A percentile compares a stretch with the other conserved stretches of the same genome.
phyloP scores from a whole-genome alignment of 495 filamentous ascomycete species.

The Lichina pygmaea region DNA sequence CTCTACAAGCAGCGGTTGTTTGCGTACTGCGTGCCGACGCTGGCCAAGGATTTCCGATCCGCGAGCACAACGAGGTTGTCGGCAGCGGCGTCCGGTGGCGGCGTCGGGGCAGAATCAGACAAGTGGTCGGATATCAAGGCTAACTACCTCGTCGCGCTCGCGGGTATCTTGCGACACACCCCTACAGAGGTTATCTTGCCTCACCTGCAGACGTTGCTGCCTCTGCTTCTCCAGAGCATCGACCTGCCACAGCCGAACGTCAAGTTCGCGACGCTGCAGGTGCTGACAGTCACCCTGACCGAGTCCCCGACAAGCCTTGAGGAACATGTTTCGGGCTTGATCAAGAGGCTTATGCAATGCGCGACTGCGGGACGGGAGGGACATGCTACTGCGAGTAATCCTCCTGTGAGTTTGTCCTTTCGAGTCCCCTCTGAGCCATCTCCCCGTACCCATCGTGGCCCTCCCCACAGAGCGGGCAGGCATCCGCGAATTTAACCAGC shows the following conservation, averaged over 20 bases:
- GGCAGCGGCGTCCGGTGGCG: too few relatives aligned
- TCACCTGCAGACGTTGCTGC: conserved; percentile 28
- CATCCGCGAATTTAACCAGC: too few relatives aligned
- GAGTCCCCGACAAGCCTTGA: conserved; percentile 27
- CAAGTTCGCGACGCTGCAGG: conserved; percentile 34
- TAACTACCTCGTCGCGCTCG: conserved; percentile 38
- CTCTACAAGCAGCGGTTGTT: conserved; percentile 40
- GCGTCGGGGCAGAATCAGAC: too few relatives aligned
- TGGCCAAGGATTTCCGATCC: conserved; percentile 25
- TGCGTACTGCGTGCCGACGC: conserved; percentile 27
- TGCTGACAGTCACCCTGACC: conserved; percentile 27
- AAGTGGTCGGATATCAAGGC: conserved; percentile 17
- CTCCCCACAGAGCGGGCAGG: too few relatives aligned
- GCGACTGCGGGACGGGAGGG: too few relatives aligned
- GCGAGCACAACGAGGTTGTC: conserved; percentile 6
- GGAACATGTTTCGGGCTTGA: conserved; percentile 31
- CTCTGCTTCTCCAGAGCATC: conserved; percentile 44
- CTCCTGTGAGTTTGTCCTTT: too few relatives aligned
- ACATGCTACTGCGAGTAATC: too few relatives aligned
- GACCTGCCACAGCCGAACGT: conserved; percentile 29
- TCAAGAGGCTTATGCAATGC: conserved; percentile 27
- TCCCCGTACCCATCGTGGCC: too few relatives aligned
- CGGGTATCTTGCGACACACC: conserved; percentile 32
- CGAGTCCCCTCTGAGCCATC: too few relatives aligned
- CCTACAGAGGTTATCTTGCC: conserved; percentile 30